Percentiles rank a stretch among this genome's conserved stretches.
Conservation (phyloP, 2,329 filamentous ascomycete species). For the Ciborinia camelliae region DNA sequence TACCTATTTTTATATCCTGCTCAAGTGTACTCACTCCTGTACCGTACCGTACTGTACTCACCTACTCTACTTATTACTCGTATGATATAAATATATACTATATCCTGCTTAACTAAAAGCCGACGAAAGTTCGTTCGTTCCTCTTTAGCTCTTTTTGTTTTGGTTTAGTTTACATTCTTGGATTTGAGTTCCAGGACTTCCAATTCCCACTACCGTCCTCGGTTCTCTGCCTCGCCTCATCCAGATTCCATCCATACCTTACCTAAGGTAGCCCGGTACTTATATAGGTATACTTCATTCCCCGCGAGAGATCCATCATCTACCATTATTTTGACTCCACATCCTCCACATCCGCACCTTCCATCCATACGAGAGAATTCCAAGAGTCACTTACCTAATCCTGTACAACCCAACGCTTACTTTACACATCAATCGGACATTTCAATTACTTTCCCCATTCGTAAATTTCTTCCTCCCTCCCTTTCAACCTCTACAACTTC, state of each 20-base stretch:
- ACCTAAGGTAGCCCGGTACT: too few species aligned
- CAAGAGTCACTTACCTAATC: neutral
- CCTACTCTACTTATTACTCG: neutral
- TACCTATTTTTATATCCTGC: neutral
- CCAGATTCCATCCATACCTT: too few species aligned
- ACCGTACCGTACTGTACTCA: neutral
- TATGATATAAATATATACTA: too few species aligned
- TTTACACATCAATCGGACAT: neutral
- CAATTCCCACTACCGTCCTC: too few species aligned
- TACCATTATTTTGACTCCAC: neutral
- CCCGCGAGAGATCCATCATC: conserved; percentile 14
- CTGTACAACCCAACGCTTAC: neutral
- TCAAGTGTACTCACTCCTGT: neutral
- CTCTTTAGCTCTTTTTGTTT: neutral
- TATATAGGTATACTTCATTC: conserved; percentile 7
- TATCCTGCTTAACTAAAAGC: neutral
- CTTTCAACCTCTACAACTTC: neutral
- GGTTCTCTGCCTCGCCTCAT: conserved; percentile 5
- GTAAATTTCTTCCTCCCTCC: neutral
- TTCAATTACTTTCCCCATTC: neutral
- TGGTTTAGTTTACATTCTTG: conserved; percentile 1
- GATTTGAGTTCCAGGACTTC: neutral
- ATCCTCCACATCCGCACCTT: neutral
- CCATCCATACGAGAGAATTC: conserved; percentile 6
- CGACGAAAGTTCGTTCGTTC: neutral